Conservation (phyloP, 2,329 filamentous ascomycete genomes). For the Cryoendolithus antarcticus region DNA sequence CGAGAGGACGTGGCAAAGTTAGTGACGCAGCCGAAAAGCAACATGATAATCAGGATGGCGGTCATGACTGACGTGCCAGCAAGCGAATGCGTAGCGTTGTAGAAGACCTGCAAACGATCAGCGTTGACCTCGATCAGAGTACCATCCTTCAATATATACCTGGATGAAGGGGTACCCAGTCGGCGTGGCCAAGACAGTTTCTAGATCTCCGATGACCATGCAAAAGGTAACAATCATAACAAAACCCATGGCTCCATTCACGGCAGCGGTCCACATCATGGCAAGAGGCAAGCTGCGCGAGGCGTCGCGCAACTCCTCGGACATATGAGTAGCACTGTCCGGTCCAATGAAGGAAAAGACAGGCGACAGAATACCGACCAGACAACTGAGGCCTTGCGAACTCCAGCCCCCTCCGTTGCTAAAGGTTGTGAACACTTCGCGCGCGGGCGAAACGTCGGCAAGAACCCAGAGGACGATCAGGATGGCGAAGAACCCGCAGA, state of each 20-base stretch:
- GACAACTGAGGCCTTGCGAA: conserved; percentile 27
- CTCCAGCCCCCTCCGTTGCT: conserved; percentile 27
- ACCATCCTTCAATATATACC: neutral
- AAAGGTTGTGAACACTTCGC: conserved; percentile 24
- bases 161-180: conserved; percentile 20
- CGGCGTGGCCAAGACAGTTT: conserved; percentile 10
- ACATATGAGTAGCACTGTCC: conserved; percentile 28
- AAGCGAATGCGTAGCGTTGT: conserved; percentile 17
- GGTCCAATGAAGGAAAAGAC: conserved; percentile 24
- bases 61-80: conserved; percentile 21
- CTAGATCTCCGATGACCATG: conserved; percentile 8
- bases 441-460: conserved; percentile 17
- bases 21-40: conserved; percentile 24
- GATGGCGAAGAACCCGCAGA: conserved; percentile 34
- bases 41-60: conserved; percentile 19
- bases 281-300: conserved; percentile 30
- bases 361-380: conserved; percentile 31
- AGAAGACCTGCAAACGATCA: conserved; percentile 9
- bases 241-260: conserved; percentile 23
- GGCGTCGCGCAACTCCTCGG: conserved; percentile 26
- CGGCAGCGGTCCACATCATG: conserved; percentile 31
- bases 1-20: conserved; percentile 22
- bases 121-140: too few species aligned
- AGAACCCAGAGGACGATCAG: conserved; percentile 28
- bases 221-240: conserved; percentile 28